Base-by-base conservation (phyloP, 352 stramenopile genomes). In the Phytophthora cryptogea region DNA sequence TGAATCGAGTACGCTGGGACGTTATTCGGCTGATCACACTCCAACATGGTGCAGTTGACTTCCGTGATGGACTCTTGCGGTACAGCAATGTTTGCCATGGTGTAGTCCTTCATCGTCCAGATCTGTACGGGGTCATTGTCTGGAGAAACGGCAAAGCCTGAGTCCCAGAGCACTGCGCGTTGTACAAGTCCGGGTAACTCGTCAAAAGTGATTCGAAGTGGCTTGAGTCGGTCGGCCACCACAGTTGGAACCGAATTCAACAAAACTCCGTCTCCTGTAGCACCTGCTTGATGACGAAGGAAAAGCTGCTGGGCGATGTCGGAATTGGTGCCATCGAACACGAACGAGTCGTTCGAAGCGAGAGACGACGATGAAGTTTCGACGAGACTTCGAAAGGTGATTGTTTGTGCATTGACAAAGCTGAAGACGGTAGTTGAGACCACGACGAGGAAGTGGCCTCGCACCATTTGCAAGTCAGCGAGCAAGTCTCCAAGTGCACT, bases 231-330 rank as follows among this genome's bases (percentile, higher is more conserved):
- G 32, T 53, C n/a, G 6, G 20, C 17, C 39, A 74, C 50, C 2
- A 36, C 50, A n/a, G 32, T 54, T n/a, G 59, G 63, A 10, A 71
- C 40, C 2, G 36, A 54, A 20, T 59, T 62, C 33, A 72, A 54
- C 1, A 16, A 17, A 14, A 74, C 39, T 31, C 39, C 8, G 2
- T 31, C 17, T 11, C 23, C 31, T 13, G 40, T 43, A 23, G 63
- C 63, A 3, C 64, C 64, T 10, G 63, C 54, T 10, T 47, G 23
- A 30, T 70, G 48, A 5, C 56, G 70, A 31, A 54, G 43, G 55
- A 73, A 78, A 10, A 74, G 63, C 35, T 76, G 70, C 32, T 65
- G 63, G 4, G 70, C 66, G 26, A 76, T 66, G 32, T 74, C 63
- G 16, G 72, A 83, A 36, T 72, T 79, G 23, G 55, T 58, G 23